Conservation (phyloP, 495 filamentous ascomycete species). For the Podospora pseudoanserina region DNA sequence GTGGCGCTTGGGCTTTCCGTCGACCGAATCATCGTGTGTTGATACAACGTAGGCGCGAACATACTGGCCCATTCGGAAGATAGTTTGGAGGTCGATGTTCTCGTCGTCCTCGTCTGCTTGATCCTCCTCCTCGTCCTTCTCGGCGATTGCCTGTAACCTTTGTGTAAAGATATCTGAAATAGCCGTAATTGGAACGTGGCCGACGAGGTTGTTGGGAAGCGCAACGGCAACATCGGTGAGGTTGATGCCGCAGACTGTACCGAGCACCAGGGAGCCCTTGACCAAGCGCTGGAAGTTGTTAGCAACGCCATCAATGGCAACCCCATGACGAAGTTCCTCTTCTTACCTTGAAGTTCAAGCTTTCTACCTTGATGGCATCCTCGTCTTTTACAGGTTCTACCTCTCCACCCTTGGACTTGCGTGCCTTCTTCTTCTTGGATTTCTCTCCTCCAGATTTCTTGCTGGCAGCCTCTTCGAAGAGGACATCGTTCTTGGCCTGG, state of each 20-base stretch:
- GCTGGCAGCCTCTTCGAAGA: conserved; percentile 72
- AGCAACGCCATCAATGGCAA: conserved; percentile 26
- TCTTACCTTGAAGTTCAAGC: conserved; percentile 82
- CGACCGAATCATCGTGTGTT: conserved; percentile 55
- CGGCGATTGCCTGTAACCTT: conserved; percentile 59
- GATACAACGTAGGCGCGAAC: conserved; percentile 80
- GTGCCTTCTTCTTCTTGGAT: conserved; percentile 51
- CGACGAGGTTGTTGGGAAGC: conserved; percentile 86
- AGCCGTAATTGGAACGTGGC: conserved; percentile 85
- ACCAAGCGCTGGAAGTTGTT: conserved; percentile 63
- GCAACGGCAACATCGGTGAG: conserved; percentile 71
- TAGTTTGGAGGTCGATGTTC: conserved; percentile 61
- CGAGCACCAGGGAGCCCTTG: conserved; percentile 79
- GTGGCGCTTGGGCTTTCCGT: conserved; percentile 66
- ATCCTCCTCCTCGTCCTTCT: conserved; percentile 51
- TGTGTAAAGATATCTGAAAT: conserved; percentile 63
- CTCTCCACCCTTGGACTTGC: conserved; percentile 51
- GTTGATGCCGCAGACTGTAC: conserved; percentile 79
- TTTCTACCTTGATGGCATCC: conserved; percentile 68
- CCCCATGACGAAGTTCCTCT: conserved; percentile 5
- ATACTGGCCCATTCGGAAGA: conserved; percentile 85
- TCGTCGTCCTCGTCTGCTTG: conserved; percentile 49
- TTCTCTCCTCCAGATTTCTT: conserved; percentile 40
- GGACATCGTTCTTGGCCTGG: conserved; percentile 84
- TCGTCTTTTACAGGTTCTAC: conserved; percentile 45